phyloP scores from a whole-genome alignment of 2,329 filamentous ascomycete genomes.

The Colletotrichum higginsianum region DNA sequence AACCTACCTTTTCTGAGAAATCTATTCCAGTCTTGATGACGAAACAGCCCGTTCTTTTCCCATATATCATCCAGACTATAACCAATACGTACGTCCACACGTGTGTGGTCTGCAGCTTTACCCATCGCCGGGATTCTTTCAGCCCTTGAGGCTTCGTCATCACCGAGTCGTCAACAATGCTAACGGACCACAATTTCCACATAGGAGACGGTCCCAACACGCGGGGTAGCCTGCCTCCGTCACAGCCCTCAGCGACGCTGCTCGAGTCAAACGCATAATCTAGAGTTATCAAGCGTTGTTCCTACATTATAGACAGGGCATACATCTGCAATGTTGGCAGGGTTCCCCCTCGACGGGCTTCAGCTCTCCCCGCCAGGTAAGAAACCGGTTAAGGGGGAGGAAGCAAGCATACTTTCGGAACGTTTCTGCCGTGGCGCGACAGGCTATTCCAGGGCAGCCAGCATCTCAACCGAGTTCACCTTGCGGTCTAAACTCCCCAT shows the following conservation, averaged over 20 bases:
- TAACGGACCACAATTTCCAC: background rate
- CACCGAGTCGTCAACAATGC: background rate
- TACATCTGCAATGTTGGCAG: slow-evolving; percentile 1
- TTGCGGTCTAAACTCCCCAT: slow-evolving; percentile 1
- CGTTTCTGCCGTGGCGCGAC: background rate
- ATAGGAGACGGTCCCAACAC: slow-evolving; percentile 2
- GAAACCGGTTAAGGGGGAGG: slow-evolving; percentile 4
- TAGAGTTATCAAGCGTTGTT: slow-evolving; percentile 1
- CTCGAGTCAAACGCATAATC: background rate
- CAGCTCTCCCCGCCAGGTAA: background rate
- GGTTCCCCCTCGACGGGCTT: too few relatives aligned
- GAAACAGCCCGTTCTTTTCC: background rate
- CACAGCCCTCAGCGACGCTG: background rate
- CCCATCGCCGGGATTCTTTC: background rate
- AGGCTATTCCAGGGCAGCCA: background rate
- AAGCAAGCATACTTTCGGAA: slow-evolving; percentile 24
- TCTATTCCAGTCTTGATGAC: slow-evolving; percentile 12
- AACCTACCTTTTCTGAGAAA: background rate
- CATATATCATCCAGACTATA: too few relatives aligned
- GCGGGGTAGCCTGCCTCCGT: slow-evolving; percentile 4
- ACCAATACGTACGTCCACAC: background rate
- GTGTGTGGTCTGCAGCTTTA: slow-evolving; percentile 2
- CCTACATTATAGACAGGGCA: slow-evolving; percentile 1
- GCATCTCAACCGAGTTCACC: background rate
- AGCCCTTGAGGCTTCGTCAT: slow-evolving; percentile 18